Percentiles rank a stretch among this genome's conserved stretches.
phyloP scores from a whole-genome alignment of 495 filamentous ascomycete genomes.

The Annulohypoxylon moriforme region DNA sequence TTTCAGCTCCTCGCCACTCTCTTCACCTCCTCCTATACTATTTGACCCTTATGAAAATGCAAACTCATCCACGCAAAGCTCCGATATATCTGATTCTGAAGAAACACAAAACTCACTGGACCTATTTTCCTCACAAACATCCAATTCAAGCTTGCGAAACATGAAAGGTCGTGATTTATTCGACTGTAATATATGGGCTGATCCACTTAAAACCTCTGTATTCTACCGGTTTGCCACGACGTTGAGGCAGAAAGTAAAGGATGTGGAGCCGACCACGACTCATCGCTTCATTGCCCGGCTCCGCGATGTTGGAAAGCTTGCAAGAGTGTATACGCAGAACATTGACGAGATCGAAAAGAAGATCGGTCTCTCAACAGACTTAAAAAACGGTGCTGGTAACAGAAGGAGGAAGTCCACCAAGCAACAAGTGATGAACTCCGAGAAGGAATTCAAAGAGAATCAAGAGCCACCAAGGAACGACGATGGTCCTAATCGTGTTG shows the following conservation, averaged over 20 bases:
- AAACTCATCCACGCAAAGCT: conserved; percentile 41
- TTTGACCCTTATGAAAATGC: conserved; percentile 58
- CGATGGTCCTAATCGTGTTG: not conserved
- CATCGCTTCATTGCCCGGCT: conserved; percentile 73
- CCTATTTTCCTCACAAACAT: conserved; percentile 56
- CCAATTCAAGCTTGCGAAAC: conserved; percentile 58
- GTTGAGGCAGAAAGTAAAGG: conserved; percentile 67
- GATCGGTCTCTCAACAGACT: conserved; percentile 66
- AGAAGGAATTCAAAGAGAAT: conserved; percentile 39
- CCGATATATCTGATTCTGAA: conserved; percentile 53
- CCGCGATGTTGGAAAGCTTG: conserved; percentile 69
- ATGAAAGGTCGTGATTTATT: conserved; percentile 76
- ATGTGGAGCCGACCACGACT: conserved; percentile 64
- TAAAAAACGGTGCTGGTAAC: conserved; percentile 67
- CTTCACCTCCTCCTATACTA: conserved; percentile 57
- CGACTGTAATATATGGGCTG: conserved; percentile 72
- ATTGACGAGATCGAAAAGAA: conserved; percentile 76
- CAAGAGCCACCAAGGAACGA: conserved; percentile 15
- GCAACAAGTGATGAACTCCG: conserved; percentile 14
- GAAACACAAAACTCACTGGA: conserved; percentile 54
- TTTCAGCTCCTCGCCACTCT: conserved; percentile 57
- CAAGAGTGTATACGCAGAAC: conserved; percentile 77
- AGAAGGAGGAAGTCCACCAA: conserved; percentile 52
- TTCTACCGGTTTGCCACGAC: conserved; percentile 76
- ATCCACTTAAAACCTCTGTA: conserved; percentile 69